Base-by-base conservation (phyloP, 192 early-diverging fungal species). In the Coemansia sp. region DNA sequence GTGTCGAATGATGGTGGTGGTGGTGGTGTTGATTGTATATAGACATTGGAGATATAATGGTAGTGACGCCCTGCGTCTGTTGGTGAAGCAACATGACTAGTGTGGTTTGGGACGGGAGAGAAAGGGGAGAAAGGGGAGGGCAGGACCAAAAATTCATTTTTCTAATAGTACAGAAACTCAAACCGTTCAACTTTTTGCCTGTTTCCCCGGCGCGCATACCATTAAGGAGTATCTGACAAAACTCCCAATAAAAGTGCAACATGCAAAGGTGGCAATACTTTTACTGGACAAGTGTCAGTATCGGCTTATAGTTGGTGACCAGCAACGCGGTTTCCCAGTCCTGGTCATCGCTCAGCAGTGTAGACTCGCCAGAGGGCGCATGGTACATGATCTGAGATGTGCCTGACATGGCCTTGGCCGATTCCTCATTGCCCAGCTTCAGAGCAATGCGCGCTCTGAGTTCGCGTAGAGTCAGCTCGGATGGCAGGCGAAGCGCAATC, bases 401-500 rank as follows among this genome's bases (percentile, higher is more conserved):
- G 21, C 35, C 37, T 36, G 64, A 36, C 51, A 40, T 39, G 4
- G 53, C 19, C 29, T 44, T 29, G 10, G 62, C 45, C 7, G 64
- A 53, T 3, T 66, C 59, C 33, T 69, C 77, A 24, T 41, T 60
- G 54, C 69, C 77, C 10, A 93, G 63, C 65, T 88, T 87, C 53
- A 87, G 82, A 33, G 84, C 78, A 42, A 93, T 85, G 62, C 88
- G 87, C 61, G 84, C 77, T 68, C 85, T 79, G 17, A 93, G 79
- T 34, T 77, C 68, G 8, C 67, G 74, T 54, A 88, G 83, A 13
- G 85, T 86, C 71, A 87, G 74, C 59, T 84, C 74, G 3, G 85
- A 81, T 0, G 88, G 85, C 63, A 93, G 77, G 64, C 87, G 87
- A 62, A 93, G 88, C 6, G 91, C 91, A 68, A 89, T 86, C 67